These are phyloP conservation scores for Zasmidium citrigriseum DNA, from an alignment of 2,329 filamentous ascomycete species.

Conservation along the genomic window DNA sequence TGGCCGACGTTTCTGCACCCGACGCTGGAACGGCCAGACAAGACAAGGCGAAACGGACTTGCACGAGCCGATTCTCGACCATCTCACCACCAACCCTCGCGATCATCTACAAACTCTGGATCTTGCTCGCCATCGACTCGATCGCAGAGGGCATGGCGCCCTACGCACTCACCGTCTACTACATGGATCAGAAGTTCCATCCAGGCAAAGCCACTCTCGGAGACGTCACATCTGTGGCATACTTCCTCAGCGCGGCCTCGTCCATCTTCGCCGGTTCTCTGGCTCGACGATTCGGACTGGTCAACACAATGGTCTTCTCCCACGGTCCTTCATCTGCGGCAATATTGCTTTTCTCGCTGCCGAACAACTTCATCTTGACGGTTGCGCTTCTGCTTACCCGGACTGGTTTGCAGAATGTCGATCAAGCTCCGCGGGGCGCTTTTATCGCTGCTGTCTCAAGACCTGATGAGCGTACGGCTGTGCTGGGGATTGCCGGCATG, in stretches of 20 bases:
- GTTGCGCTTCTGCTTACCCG: constrained; percentile 59
- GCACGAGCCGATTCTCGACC: constrained; percentile 47
- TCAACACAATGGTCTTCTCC: constrained; percentile 63
- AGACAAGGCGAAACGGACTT: too few species aligned
- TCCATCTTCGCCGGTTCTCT: constrained; percentile 59
- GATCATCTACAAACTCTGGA: constrained; percentile 60
- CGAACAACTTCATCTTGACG: constrained; percentile 51
- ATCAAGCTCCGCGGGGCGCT: constrained; percentile 63
- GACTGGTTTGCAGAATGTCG: constrained; percentile 64
- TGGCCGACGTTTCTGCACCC: not conserved
- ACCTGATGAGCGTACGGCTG: constrained; percentile 63
- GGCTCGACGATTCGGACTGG: constrained; percentile 59
- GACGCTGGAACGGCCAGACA: not conserved
- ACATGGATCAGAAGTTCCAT: constrained; percentile 54
- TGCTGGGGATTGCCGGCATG: constrained; percentile 65
- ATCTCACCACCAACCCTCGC: constrained; percentile 56
- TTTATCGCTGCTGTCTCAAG: constrained; percentile 66
- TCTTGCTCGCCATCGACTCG: constrained; percentile 67
- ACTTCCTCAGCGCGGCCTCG: constrained; percentile 39
- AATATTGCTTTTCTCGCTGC: constrained; percentile 59
- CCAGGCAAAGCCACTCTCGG: constrained; percentile 53
- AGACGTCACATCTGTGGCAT: constrained; percentile 52
- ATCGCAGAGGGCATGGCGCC: constrained; percentile 65
- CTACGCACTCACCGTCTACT: constrained; percentile 51
- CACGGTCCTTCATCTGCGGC: constrained; percentile 59